Conservation (phyloP, 2,329 filamentous ascomycete species). For the Alternaria arborescens region DNA sequence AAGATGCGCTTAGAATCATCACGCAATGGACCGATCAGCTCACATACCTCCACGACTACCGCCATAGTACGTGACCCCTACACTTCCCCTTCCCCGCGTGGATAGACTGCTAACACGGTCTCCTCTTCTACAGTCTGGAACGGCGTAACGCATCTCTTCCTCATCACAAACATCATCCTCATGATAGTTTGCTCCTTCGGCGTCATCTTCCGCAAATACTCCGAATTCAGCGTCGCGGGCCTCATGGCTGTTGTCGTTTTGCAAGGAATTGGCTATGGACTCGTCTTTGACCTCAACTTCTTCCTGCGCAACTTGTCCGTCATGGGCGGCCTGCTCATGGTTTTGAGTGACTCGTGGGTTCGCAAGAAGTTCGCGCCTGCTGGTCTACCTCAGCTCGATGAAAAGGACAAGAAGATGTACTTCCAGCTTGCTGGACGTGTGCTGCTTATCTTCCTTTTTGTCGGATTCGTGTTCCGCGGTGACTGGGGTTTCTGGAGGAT, state of each 20-base stretch:
- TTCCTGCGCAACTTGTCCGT: conserved; percentile 99
- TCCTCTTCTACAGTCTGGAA: conserved; percentile 70
- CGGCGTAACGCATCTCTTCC: conserved; percentile 91
- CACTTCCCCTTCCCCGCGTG: background rate
- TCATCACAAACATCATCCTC: conserved; percentile 86
- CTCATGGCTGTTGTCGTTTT: conserved; percentile 90
- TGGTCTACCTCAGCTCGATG: conserved; percentile 89
- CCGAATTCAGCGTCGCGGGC: conserved; percentile 89
- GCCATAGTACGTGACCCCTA: conserved; percentile 72
- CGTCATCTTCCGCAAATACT: conserved; percentile 91
- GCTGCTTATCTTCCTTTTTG: conserved; percentile 94
- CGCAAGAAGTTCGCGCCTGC: conserved; percentile 97
- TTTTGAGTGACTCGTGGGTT: conserved; percentile 96
- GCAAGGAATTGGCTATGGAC: conserved; percentile 93
- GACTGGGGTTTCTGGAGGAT: conserved; percentile 91
- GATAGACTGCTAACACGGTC: conserved; percentile 29
- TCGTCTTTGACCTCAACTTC: conserved; percentile 99
- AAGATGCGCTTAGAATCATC: conserved; percentile 93
- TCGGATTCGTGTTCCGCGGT: conserved; percentile 95
- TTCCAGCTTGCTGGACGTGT: conserved; percentile 97
- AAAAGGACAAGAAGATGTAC: conserved; percentile 99
- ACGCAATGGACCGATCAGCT: conserved; percentile 98
- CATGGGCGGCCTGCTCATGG: conserved; percentile 96
- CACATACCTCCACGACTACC: conserved; percentile 89
- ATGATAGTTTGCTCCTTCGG: conserved; percentile 85